phyloP scores from a whole-genome alignment of 148 eudicot genomes.

The Rhododendron henanense region DNA sequence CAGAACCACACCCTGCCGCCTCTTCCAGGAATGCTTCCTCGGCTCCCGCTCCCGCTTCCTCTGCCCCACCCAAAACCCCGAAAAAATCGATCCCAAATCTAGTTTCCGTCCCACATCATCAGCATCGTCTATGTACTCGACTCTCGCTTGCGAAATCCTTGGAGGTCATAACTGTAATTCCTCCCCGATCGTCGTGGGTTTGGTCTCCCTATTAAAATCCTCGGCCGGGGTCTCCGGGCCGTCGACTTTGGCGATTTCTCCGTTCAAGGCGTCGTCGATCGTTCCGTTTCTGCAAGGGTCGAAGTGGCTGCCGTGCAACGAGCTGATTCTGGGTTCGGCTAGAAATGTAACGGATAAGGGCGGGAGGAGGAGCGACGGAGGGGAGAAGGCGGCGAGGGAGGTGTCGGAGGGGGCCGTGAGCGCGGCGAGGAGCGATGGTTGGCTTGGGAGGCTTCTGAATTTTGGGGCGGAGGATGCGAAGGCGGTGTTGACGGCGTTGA shows the following conservation, averaged over 20 bases:
- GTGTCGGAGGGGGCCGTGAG: neutral
- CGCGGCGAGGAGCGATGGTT: constrained; percentile 18
- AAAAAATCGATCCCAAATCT: constrained; percentile 18
- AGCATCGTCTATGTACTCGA: constrained; percentile 22
- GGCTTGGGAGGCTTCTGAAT: constrained; percentile 47
- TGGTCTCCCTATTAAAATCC: constrained; percentile 49
- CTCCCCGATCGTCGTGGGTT: constrained; percentile 36
- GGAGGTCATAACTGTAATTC: constrained; percentile 16
- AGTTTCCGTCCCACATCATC: constrained; percentile 4
- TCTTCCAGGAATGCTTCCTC: constrained; percentile 39
- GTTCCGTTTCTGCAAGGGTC: constrained; percentile 54
- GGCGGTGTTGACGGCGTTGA: constrained; percentile 73
- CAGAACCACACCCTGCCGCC: constrained; percentile 34
- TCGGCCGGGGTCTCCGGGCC: constrained; percentile 18
- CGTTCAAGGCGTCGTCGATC: constrained; percentile 45
- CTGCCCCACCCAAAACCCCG: constrained; percentile 23
- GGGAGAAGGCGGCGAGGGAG: constrained; percentile 8
- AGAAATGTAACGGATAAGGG: constrained; percentile 41
- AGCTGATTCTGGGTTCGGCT: constrained; percentile 21
- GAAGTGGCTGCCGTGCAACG: constrained; percentile 72
- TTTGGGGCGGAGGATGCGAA: constrained; percentile 69
- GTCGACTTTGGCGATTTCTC: constrained; percentile 37
- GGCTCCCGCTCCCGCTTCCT: constrained; percentile 35
- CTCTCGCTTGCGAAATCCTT: constrained; percentile 38
- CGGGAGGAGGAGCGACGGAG: constrained; percentile 21